Evolutionary conservation across 805 yeast genomes (phyloP).

Genomic region (Metschnikowia arizonensis): DNA sequence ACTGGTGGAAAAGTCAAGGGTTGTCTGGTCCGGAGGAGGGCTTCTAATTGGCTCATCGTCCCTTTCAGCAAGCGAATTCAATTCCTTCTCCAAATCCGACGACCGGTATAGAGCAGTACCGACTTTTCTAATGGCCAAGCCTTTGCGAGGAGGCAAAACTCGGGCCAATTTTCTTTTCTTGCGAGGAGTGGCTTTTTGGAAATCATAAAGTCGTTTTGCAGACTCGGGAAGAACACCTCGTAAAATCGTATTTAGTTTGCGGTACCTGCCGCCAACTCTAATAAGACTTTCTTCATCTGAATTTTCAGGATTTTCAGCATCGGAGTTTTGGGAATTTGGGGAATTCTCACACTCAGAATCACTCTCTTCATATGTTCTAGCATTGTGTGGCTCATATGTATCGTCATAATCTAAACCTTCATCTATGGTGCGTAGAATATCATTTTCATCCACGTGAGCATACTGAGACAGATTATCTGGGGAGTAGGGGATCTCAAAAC

Average conservation of each 20-base stretch:
- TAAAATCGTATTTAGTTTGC: slow-evolving; percentile 29
- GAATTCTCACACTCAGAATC: background rate
- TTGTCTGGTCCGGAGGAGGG: background rate
- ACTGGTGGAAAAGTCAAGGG: background rate
- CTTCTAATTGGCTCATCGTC: background rate
- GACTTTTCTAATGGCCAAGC: slow-evolving; percentile 33
- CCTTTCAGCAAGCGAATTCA: slow-evolving; percentile 1
- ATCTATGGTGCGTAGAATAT: slow-evolving; percentile 2
- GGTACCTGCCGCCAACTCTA: slow-evolving; percentile 18
- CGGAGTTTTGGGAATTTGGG: background rate
- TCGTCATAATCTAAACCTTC: slow-evolving; percentile 1
- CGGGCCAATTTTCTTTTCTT: background rate
- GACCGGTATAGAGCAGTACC: slow-evolving; percentile 5
- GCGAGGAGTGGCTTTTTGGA: slow-evolving; percentile 10
- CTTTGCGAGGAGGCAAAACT: slow-evolving; percentile 24
- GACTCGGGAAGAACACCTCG: slow-evolving; percentile 40
- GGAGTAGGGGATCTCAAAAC: slow-evolving; percentile 6
- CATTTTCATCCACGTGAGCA: background rate
- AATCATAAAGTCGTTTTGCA: slow-evolving; percentile 30
- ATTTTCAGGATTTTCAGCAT: background rate
- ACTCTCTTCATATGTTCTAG: background rate
- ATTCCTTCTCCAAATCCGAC: slow-evolving; percentile 11
- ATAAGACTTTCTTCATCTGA: slow-evolving; percentile 14
- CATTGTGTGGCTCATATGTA: background rate
- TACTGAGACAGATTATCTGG: background rate